Evolutionary conservation across 2,329 filamentous ascomycete species (phyloP), one percentile per base, ranked within the genome.

Genomic region (Didymellaceae sp.): DNA sequence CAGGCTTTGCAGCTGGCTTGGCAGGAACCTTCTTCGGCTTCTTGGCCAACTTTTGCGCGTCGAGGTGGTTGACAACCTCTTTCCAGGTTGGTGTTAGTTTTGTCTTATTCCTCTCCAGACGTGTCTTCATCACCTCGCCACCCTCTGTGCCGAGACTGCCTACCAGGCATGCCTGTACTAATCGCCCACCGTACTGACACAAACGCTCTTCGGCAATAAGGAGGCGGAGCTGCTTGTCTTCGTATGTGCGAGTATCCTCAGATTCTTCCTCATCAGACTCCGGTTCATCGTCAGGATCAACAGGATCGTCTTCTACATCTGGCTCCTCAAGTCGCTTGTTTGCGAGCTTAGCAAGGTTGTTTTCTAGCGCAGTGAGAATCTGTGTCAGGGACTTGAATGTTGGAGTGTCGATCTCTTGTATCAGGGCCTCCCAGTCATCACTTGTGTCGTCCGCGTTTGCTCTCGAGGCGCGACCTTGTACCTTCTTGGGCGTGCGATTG

Each of bases 31-130:
- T 49, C 42, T 37, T 47, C 13, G 47, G 43, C 38, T 62, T 61
- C 52, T 68, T 69, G 3, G 34, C 26, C 42, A 78, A 77, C 59
- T 80, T 79, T 33, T 83, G 72, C 64, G 54, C 53, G 63, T 96
- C 91, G 4, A 97, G 78, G 70, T 88, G 94, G 7, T 85, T 83
- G 4, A 96, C 78, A 6, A 97, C 85, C 63, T 94, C 91, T 66
- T 88, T 90, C 79, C 90, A 95, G 69, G 94, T 97, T 35, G 83
- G 78, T 2, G 94, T 94, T 3, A 99, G 81, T 66, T 85, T 86
- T n/a, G 77, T 78, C 67, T 88, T 88, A 74, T 99, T 97, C 58
- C 90, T 82, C 63, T 88, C 80, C 17, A 99, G 78, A 16, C 91
- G 82, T 62, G 85, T 83, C 56, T 84, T 83, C 26, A 96, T 80